Percentiles rank a stretch among this genome's conserved stretches.
Conservation (phyloP, 371 early-diverging fungal genomes). For the Haplosporangium sp. region DNA sequence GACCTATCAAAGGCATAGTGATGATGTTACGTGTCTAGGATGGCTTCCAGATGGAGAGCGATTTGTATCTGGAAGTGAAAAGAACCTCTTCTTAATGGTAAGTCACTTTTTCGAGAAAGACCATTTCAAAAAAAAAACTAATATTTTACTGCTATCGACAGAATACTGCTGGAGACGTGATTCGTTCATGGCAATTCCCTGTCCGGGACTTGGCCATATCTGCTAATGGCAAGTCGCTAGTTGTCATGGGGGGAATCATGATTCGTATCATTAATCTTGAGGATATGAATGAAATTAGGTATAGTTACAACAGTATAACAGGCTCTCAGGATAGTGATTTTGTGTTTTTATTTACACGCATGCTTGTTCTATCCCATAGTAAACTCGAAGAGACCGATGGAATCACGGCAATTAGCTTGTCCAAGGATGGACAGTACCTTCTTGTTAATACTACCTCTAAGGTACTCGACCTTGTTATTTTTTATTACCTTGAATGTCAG, state of each 20-base stretch:
- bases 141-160: background rate
- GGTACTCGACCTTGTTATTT: conserved; percentile 15
- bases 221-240: conserved; percentile 76
- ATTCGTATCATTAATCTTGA: conserved; percentile 81
- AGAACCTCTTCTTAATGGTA: conserved; percentile 46
- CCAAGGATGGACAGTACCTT: conserved; percentile 77
- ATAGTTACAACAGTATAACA: background rate
- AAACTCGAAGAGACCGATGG: conserved; percentile 74
- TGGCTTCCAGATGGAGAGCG: conserved; percentile 52
- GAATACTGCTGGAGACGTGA: conserved; percentile 25
- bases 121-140: background rate
- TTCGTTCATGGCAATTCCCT: conserved; percentile 72
- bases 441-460: conserved; percentile 77
- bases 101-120: background rate
- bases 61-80: conserved; percentile 52
- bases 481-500: background rate
- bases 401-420: conserved; percentile 83
- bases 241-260: conserved; percentile 77
- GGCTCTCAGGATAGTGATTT: too few species aligned
- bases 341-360: background rate
- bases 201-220: conserved; percentile 89
- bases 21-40: conserved; percentile 25
- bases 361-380: conserved; percentile 37
- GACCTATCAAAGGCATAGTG: conserved; percentile 39
- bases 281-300: conserved; percentile 68